Evolutionary conservation across 2,329 filamentous ascomycete genomes (phyloP), one percentile per base, ranked within the genome.

Genomic region (Chaetomium globosum): DNA sequence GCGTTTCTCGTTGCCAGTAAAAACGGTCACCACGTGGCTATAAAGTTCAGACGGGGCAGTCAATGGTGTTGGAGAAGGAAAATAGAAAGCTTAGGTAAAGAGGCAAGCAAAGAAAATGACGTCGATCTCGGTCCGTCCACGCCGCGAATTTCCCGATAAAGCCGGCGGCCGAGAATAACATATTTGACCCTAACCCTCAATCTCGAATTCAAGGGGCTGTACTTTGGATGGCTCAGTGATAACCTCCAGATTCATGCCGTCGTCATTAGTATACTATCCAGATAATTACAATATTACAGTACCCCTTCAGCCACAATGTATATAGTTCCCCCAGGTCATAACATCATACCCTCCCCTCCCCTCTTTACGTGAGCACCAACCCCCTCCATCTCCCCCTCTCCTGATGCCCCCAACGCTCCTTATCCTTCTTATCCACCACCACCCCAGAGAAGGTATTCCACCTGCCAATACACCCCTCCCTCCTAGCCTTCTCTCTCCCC

Each of bases 401-500:
- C 7, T 73, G 71, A 67, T 78, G 77, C 71, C 69, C 73, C 76
- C 75, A 78, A 48, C 75, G 62, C 52, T 74, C 74, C 61, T 67
- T 68, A 59, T 76, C 75, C 71, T 76, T 76, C 70, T 77, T 77
- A 43, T 74, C 74, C 31, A 72, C 62, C 36, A 70, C 70, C 3
- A 67, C 43, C 2, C 67, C 69, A 46, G 65, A 68, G 59, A 67
- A 68, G 8, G 70, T 70, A 61, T 78, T 78, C 77, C 77, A 78
- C 57, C 73, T 63, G 1, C 77, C 77, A 7, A 65, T 70, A 58
- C 77, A 78, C 7, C 73, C 74, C 30, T 74, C 73, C 51, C 67
- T 65, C n/a, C 65, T 67, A 65, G 62, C 63, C 10, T 51, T 51
- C 48, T 23, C 56, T 19, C 31, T 55, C 46, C 4, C 66, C 31